Evolutionary conservation across 768 basidiomycete genomes (phyloP), one percentile per base, ranked within the genome.

Genomic region (Psilocybe subaeruginosa): DNA sequence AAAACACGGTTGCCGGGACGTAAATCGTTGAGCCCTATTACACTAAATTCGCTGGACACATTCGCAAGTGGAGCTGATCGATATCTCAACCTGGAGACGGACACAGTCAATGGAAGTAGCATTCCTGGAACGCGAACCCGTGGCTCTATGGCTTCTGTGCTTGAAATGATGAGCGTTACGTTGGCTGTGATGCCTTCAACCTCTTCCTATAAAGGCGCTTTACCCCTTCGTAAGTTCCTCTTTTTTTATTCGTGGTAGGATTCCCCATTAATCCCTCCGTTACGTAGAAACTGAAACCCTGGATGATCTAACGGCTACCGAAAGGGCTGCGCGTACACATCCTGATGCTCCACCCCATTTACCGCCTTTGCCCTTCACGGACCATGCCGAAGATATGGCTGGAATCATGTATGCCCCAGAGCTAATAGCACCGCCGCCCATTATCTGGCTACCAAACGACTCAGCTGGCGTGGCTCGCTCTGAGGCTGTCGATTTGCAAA

Each of bases 361-460:
- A 3, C 90, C 90, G 8, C 81, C 85, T 8, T 72, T 91, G 27
- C 77, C 89, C 4, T 91, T 92, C 67, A 80, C 84, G 1, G 90
- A 91, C 71, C 90, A 91, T 64, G 87, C 89, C 12, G 87, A 90
- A 68, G 88, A 91, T 66, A 88, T 90, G 83, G 82, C 85, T 5
- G 86, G 87, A 14, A 86, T 93, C 58, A 76, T 95, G 41, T 95
- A 93, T 69, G 90, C 92, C 3, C 90, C 92, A 1, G 92, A 92
- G 72, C 80, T 93, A 43, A 82, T 91, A 63, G 90, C 90, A 11
- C 90, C 91, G 16, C 77, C 83, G 17, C 92, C 91, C 1, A 86
- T 90, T 61, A 90, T 95, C 54, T 93, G 92, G 92, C 78, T 93
- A n/a, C 90, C 90, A 0, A 88, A 90, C 71, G 92, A 93, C 70